Conservation (phyloP, 257 asterid genomes). For the Craterostigma plantagineum region DNA sequence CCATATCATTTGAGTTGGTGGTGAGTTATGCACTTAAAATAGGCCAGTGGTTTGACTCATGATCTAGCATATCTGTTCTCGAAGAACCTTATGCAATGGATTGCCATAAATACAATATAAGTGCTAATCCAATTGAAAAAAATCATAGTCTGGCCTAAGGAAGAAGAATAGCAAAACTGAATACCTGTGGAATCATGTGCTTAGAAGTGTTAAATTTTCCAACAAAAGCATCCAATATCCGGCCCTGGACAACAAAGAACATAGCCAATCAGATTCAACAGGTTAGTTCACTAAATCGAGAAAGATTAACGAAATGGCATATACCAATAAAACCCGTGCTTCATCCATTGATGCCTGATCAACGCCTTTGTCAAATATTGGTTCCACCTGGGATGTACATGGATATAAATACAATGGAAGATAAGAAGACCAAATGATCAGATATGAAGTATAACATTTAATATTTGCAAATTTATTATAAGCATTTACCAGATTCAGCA, state of each 20-base stretch:
- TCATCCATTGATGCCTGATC: constrained; percentile 97
- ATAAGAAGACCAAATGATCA: neutral
- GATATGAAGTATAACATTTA: constrained; percentile 1
- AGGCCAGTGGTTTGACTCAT: too few species aligned
- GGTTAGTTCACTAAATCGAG: neutral
- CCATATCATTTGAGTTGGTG: too few species aligned
- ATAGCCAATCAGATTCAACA: constrained; percentile 9
- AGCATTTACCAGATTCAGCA: constrained; percentile 82
- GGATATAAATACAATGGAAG: constrained; percentile 10
- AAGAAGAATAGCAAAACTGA: neutral
- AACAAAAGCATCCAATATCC: constrained; percentile 96
- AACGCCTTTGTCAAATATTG: constrained; percentile 90
- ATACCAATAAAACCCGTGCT: constrained; percentile 80
- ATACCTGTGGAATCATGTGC: constrained; percentile 96
- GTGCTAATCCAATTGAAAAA: too few species aligned
- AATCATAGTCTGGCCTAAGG: too few species aligned
- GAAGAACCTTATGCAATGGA: too few species aligned
- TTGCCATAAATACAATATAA: too few species aligned
- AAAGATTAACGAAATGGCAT: neutral
- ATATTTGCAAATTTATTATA: neutral
- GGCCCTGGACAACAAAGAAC: constrained; percentile 40
- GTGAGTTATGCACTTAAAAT: too few species aligned
- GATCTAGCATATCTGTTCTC: too few species aligned
- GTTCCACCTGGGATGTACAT: constrained; percentile 71
- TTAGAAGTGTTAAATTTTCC: constrained; percentile 94